These are phyloP conservation scores for Taphrina pruni DNA, from an alignment of 1,139 yeast species.

Conservation along the genomic window DNA sequence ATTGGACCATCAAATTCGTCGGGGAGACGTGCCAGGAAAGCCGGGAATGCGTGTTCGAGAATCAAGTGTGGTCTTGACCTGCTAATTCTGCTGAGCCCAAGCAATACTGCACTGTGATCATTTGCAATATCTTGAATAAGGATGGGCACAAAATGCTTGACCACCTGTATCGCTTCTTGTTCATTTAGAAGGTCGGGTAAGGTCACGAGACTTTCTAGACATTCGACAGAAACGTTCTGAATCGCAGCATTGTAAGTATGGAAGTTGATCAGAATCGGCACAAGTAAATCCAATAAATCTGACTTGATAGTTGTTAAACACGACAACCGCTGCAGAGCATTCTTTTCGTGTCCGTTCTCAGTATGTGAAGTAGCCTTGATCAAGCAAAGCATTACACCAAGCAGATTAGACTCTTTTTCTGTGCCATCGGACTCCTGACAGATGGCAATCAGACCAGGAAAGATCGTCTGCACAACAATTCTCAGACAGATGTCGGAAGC, in stretches of 20 bases:
- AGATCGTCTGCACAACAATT: slow-evolving; percentile 54
- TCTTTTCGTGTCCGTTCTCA: neutral
- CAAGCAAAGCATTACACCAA: slow-evolving; percentile 61
- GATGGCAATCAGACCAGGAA: slow-evolving; percentile 54
- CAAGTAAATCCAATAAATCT: slow-evolving; percentile 55
- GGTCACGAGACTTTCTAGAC: slow-evolving; percentile 62
- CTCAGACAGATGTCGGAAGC: slow-evolving; percentile 58
- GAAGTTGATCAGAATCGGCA: slow-evolving; percentile 69
- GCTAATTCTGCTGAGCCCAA: slow-evolving; percentile 62
- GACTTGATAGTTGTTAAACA: slow-evolving; percentile 65
- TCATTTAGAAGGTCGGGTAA: slow-evolving; percentile 58
- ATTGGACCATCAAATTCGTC: slow-evolving; percentile 49
- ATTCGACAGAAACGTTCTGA: slow-evolving; percentile 69
- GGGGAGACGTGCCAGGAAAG: slow-evolving; percentile 62
- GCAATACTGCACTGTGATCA: slow-evolving; percentile 55
- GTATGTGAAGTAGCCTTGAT: slow-evolving; percentile 52
- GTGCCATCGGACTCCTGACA: slow-evolving; percentile 53
- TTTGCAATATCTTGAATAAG: slow-evolving; percentile 58
- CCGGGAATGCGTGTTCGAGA: slow-evolving; percentile 66
- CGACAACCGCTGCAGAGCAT: slow-evolving; percentile 51
- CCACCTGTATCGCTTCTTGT: slow-evolving; percentile 66
- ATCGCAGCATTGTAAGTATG: slow-evolving; percentile 57
- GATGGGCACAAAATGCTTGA: slow-evolving; percentile 71
- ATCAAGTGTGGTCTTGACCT: slow-evolving; percentile 57
- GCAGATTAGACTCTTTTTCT: slow-evolving; percentile 64